Percentiles rank a stretch among this genome's conserved stretches.
Conservation (phyloP, 2,329 filamentous ascomycete genomes). For the Plectosphaerella plurivora region DNA sequence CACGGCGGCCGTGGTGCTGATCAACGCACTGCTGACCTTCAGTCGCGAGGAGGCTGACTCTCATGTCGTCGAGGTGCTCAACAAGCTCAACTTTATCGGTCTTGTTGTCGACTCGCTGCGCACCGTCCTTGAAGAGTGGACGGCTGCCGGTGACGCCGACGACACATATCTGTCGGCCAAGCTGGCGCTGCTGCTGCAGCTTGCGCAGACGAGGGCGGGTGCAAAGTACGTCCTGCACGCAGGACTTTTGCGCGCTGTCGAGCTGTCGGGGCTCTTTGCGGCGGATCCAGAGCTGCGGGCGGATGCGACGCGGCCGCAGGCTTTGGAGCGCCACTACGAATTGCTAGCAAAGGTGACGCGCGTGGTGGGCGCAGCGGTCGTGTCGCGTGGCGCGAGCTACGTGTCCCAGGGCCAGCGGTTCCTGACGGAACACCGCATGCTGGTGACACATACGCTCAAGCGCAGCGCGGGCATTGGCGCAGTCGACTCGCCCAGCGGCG, state of each 20-base stretch:
- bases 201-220: conserved; percentile 79
- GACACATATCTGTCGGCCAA: conserved; percentile 62
- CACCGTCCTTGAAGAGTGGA: conserved; percentile 69
- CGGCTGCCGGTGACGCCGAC: conserved; percentile 41
- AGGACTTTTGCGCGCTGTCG: conserved; percentile 77
- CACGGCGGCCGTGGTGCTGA: conserved; percentile 78
- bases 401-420: conserved; percentile 76
- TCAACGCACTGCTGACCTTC: conserved; percentile 72
- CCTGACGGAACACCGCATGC: conserved; percentile 73
- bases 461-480: conserved; percentile 73
- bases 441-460: conserved; percentile 88
- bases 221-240: conserved; percentile 84
- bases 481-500: conserved; percentile 27
- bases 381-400: conserved; percentile 79
- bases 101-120: conserved; percentile 86
- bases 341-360: conserved; percentile 77
- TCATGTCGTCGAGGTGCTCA: conserved; percentile 73
- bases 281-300: conserved; percentile 91
- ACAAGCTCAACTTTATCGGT: conserved; percentile 84
- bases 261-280: conserved; percentile 78
- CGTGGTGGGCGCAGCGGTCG: conserved; percentile 75
- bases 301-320: conserved; percentile 63
- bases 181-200: conserved; percentile 75
- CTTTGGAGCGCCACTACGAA: conserved; percentile 77
- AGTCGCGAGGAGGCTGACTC: conserved; percentile 67